Base-by-base conservation (phyloP, 2,329 filamentous ascomycete genomes). In the Beauveria medogensis region DNA sequence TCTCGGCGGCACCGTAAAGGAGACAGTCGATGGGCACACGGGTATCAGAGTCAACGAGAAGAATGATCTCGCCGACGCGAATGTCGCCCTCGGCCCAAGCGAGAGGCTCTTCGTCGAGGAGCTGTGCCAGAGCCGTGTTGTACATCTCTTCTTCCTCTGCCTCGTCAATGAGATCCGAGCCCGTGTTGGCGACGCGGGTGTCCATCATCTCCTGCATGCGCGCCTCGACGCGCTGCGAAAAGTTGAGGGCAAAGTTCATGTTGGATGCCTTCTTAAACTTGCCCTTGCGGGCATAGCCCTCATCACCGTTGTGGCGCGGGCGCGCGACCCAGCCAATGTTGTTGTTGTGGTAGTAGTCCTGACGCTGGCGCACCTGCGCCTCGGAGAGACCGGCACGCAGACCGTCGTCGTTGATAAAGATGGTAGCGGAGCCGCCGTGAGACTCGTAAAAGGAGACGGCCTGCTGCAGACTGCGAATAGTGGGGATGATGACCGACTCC, bases 241-340 rank as follows among this genome's bases (percentile, higher is more conserved):
- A 73, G 65, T 80, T 81, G 61, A 90, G 75, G 3, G 80, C 86
- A 67, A 85, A 90, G 71, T 90, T 90, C 87, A 90, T 90, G 74
- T 90, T 90, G 30, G 85, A 89, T 1, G 86, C 85, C 73, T 89
- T 88, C 75, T 89, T 89, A 76, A 88, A 89, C 69, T 88, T 88
- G 59, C 86, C 86, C 44, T 76, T 77, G 44, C 83, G 77, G 20
- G 80, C 63, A 66, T 82, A 85, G 26, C 76, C 73, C 59, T 77
- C 77, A 30, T 78, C 74, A 12, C 75, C 74, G 62, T 78, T 78
- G 62, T 80, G 75, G 55, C 71, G 72, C 6, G 77, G 77, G n/a
- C 80, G 74, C 1, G 78, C 73, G 22, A 78, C 77, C 73, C 78
- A 79, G 43, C 78, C 78, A 60, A 80, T 79, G 61, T 74, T 75